Percentiles rank a stretch among this genome's conserved stretches.
Conservation (phyloP, 2,329 filamentous ascomycete species). For the Apiospora phragmitis region DNA sequence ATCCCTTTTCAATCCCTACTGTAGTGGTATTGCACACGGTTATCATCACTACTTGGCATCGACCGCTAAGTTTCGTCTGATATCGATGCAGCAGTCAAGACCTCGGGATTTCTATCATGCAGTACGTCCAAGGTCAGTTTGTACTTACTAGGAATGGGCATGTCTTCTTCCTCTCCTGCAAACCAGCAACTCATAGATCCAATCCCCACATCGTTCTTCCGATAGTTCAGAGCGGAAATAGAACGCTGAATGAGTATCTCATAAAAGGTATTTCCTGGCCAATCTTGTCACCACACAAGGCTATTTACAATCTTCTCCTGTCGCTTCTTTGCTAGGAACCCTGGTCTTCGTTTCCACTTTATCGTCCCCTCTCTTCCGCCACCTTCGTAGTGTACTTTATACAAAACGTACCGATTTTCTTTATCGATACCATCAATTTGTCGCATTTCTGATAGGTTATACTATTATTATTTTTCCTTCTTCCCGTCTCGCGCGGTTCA, state of each 20-base stretch:
- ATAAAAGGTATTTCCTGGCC: neutral
- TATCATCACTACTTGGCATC: neutral
- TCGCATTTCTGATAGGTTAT: neutral
- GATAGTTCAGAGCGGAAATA: neutral
- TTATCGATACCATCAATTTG: neutral
- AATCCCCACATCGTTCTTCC: neutral
- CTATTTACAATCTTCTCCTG: constrained; percentile 9
- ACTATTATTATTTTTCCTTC: neutral
- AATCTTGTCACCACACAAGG: neutral
- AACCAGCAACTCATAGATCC: neutral
- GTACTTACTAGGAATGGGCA: no score
- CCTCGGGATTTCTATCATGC: neutral
- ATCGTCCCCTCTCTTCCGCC: neutral
- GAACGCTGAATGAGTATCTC: no score
- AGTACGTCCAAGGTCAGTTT: no score
- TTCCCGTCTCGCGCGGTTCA: neutral
- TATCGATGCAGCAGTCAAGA: neutral
- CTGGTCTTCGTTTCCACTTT: no score
- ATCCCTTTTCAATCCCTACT: no score
- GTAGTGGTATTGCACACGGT: no score
- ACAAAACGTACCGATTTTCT: neutral
- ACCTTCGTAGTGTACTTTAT: neutral
- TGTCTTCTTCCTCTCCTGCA: neutral
- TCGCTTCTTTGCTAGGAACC: neutral
- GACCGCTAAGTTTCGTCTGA: neutral